Evolutionary conservation across 2,329 filamentous ascomycete genomes (phyloP).

Genomic region (Fusarium sacchari): DNA sequence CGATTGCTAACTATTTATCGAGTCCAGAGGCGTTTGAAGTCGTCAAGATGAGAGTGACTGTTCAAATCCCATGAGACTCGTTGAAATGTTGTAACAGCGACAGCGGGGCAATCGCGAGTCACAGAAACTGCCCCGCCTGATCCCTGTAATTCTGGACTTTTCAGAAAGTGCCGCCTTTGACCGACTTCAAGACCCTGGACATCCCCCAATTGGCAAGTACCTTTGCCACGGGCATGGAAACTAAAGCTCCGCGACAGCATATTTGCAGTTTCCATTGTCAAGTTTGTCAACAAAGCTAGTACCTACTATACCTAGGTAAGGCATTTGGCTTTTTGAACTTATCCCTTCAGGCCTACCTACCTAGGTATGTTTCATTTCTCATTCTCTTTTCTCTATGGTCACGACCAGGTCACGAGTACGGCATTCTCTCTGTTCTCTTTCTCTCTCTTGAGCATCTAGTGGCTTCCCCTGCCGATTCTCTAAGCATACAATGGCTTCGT

Average conservation of each 20-base stretch:
- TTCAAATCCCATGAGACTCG: slow-evolving; percentile 26
- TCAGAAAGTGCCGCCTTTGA: slow-evolving; percentile 41
- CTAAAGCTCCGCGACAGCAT: slow-evolving; percentile 9
- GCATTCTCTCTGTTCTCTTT: background rate
- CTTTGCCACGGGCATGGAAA: background rate
- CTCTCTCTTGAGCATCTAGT: background rate
- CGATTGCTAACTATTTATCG: slow-evolving; percentile 28
- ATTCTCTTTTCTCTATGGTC: background rate
- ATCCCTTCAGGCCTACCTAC: background rate
- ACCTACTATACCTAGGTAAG: background rate
- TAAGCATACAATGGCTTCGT: slow-evolving; percentile 18
- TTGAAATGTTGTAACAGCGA: slow-evolving; percentile 30
- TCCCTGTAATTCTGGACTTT: slow-evolving; percentile 37
- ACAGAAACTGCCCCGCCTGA: slow-evolving; percentile 42
- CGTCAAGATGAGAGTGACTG: slow-evolving; percentile 23
- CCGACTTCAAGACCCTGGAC: slow-evolving; percentile 34
- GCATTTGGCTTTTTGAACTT: background rate
- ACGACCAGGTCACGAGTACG: background rate
- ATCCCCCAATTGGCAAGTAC: slow-evolving; percentile 30
- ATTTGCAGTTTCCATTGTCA: background rate
- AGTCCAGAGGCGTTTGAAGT: slow-evolving; percentile 12
- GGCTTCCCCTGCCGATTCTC: background rate
- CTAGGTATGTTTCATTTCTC: background rate
- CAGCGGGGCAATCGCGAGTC: slow-evolving; percentile 39
- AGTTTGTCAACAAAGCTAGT: background rate